Percentiles rank a stretch among this genome's conserved stretches.
Conservation (phyloP, 371 early-diverging fungal species). For the Mucor irregularis region DNA sequence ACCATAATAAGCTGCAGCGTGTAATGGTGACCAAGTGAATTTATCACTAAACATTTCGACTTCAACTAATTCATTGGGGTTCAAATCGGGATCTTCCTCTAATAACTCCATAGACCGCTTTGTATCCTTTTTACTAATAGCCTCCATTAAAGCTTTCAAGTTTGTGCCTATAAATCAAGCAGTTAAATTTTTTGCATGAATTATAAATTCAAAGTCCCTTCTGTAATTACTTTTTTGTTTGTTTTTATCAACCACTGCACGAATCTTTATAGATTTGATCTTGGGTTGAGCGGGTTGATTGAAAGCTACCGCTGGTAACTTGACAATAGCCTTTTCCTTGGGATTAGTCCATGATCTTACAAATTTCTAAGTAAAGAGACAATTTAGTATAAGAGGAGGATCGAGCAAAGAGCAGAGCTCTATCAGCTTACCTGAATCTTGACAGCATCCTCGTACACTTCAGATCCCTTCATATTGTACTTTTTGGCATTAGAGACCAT, state of each 20-base stretch:
- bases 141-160: constrained; percentile 23
- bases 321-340: constrained; percentile 28
- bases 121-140: constrained; percentile 32
- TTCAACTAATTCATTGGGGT: constrained; percentile 56
- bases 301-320: constrained; percentile 39
- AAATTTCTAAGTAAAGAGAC: too few species aligned
- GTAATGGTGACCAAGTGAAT: constrained; percentile 88
- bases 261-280: constrained; percentile 41
- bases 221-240: constrained; percentile 5
- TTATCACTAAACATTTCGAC: constrained; percentile 64
- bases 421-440: constrained; percentile 53
- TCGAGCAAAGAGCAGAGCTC: not conserved
- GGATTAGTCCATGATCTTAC: constrained; percentile 33
- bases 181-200: constrained; percentile 1
- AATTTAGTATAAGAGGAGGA: too few species aligned
- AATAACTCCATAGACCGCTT: constrained; percentile 36
- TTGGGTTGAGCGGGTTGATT: constrained; percentile 6
- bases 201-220: too few species aligned
- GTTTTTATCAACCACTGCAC: constrained; percentile 43
- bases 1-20: constrained; percentile 86
- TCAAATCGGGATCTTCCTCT: constrained; percentile 33
- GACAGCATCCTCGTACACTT: constrained; percentile 74
- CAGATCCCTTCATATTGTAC: constrained; percentile 79
- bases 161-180: not conserved
- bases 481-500: constrained; percentile 81